Percentiles rank a stretch among this genome's conserved stretches.
These are phyloP conservation scores for Rehmannia glutinosa DNA, from an alignment of 257 asterid species.

Conservation along the genomic window DNA sequence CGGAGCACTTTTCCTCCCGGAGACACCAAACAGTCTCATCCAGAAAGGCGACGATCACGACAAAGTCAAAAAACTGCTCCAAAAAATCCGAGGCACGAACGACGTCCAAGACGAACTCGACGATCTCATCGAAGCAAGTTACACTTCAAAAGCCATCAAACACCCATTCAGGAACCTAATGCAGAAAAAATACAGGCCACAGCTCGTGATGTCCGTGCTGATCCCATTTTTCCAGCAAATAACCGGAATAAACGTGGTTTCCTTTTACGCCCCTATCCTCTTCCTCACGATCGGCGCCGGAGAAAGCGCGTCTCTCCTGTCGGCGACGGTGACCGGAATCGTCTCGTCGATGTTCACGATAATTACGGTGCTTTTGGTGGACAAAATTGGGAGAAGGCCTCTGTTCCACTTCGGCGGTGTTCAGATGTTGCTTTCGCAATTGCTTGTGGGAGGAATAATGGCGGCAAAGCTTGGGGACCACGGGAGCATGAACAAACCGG, in stretches of 20 bases:
- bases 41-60: constrained; percentile 15
- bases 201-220: constrained; percentile 27
- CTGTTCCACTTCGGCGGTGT: constrained; percentile 12
- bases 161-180: constrained; percentile 26
- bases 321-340: constrained; percentile 17
- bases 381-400: constrained; percentile 23
- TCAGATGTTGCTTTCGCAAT: constrained; percentile 6
- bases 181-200: constrained; percentile 30
- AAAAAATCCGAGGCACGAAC: constrained; percentile 20
- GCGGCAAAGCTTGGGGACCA: constrained; percentile 18
- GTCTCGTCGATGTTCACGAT: constrained; percentile 6
- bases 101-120: constrained; percentile 25
- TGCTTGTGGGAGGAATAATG: constrained; percentile 14
- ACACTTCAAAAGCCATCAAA: constrained; percentile 17
- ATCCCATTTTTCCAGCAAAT: constrained; percentile 33
- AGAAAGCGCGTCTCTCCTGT: constrained; percentile 25
- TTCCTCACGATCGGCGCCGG: constrained; percentile 27
- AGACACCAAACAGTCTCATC: constrained; percentile 29
- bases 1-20: constrained; percentile 30
- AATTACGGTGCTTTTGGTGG: constrained; percentile 9
- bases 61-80: constrained; percentile 14
- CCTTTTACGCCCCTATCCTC: constrained; percentile 28
- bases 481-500: background rate
- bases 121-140: constrained; percentile 29
- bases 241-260: constrained; percentile 24